These are phyloP conservation scores for Cyberlindnera petersonii DNA, from an alignment of 805 yeast species.

Conservation along the genomic window DNA sequence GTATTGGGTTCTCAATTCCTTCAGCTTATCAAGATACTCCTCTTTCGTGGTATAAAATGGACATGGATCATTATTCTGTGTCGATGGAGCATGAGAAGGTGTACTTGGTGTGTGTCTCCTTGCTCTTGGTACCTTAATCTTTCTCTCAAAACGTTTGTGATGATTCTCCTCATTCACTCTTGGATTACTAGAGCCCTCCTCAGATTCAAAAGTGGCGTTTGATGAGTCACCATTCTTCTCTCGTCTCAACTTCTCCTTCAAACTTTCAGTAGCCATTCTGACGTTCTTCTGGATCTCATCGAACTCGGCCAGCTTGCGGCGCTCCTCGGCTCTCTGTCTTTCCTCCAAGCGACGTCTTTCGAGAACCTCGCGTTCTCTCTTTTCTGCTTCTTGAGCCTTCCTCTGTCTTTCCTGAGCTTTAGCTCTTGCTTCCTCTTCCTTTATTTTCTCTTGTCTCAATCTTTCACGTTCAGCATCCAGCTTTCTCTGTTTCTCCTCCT, in stretches of 20 bases:
- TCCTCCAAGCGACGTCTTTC: conserved; percentile 17
- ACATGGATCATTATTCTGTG: neutral
- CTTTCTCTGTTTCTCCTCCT: neutral
- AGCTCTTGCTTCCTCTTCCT: conserved; percentile 4
- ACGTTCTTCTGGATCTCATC: conserved; percentile 9
- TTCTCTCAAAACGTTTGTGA: too few relatives aligned
- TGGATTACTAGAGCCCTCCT: too few relatives aligned
- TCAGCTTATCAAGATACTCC: conserved; percentile 10
- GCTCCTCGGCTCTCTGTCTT: conserved; percentile 8
- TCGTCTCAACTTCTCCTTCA: conserved; percentile 2
- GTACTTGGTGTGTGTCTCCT: neutral
- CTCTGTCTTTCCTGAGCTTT: conserved; percentile 4
- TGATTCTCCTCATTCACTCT: too few relatives aligned
- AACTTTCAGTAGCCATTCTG: conserved; percentile 6
- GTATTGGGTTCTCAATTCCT: conserved; percentile 5
- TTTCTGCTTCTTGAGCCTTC: conserved; percentile 9
- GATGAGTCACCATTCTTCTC: too few relatives aligned
- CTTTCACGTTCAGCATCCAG: conserved; percentile 1
- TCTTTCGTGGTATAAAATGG: conserved; percentile 3
- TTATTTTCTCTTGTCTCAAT: conserved; percentile 2
- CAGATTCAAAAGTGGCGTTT: too few relatives aligned
- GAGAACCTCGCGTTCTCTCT: conserved; percentile 11
- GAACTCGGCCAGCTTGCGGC: conserved; percentile 2
- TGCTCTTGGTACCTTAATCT: neutral
- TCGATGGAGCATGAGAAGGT: neutral